These are phyloP conservation scores for Spathaspora sp. DNA, from an alignment of 805 yeast genomes.

Conservation along the genomic window DNA sequence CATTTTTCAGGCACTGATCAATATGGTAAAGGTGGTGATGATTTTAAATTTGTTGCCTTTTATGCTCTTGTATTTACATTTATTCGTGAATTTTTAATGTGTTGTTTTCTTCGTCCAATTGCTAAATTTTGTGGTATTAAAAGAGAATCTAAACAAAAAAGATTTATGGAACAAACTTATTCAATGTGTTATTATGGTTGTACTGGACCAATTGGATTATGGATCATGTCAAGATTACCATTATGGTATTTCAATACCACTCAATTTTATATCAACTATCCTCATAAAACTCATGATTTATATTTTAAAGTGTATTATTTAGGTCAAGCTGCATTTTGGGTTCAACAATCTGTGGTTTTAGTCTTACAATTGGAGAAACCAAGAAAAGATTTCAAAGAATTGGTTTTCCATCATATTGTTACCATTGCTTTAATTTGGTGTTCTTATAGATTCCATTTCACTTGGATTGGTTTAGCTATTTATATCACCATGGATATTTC, in stretches of 20 bases:
- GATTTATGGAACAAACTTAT: constrained; percentile 94
- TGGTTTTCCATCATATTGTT: constrained; percentile 88
- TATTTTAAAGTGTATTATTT: constrained; percentile 79
- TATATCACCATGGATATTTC: constrained; percentile 95
- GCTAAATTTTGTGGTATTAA: constrained; percentile 53
- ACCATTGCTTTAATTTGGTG: constrained; percentile 83
- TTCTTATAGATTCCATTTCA: constrained; percentile 91
- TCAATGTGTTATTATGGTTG: constrained; percentile 75
- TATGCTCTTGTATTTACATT: constrained; percentile 88
- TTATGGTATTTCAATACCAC: constrained; percentile 88
- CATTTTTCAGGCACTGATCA: constrained; percentile 56
- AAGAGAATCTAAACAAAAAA: constrained; percentile 53
- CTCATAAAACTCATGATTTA: constrained; percentile 71
- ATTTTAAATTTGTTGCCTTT: constrained; percentile 72
- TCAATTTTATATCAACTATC: constrained; percentile 75
- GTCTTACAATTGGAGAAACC: constrained; percentile 88
- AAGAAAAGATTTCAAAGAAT: constrained; percentile 87
- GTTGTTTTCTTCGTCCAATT: constrained; percentile 68
- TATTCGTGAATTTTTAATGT: constrained; percentile 88
- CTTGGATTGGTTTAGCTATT: constrained; percentile 90
- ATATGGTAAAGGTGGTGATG: constrained; percentile 87
- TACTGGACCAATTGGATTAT: constrained; percentile 83
- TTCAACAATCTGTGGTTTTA: constrained; percentile 87
- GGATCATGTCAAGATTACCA: constrained; percentile 77
- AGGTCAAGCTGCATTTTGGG: constrained; percentile 96